These are phyloP conservation scores for Eimeria sp. DNA, from an alignment of 169 alveolate species.

Conservation along the genomic window DNA sequence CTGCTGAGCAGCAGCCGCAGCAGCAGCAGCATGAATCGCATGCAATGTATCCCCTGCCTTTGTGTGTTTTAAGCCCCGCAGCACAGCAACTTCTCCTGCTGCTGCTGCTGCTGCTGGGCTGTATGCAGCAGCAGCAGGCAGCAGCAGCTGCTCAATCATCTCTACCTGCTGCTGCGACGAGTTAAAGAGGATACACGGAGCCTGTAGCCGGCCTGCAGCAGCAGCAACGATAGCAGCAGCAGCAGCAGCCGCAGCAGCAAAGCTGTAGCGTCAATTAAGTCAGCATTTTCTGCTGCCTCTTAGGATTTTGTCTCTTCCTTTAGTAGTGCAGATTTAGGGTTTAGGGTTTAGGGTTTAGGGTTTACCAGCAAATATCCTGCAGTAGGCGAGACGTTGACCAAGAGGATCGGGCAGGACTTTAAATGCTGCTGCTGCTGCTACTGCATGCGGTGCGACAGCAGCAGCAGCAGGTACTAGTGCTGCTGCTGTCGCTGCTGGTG, in stretches of 20 bases:
- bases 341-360: slow-evolving; percentile 20
- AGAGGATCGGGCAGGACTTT: slow-evolving; percentile 51
- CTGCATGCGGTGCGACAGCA: slow-evolving; percentile 18
- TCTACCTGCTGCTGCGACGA: slow-evolving; percentile 29
- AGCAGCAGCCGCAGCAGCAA: slow-evolving; percentile 8
- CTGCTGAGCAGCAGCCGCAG: slow-evolving; percentile 1
- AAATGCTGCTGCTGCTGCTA: slow-evolving; percentile 53
- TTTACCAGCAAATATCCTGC: slow-evolving; percentile 11
- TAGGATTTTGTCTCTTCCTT: background rate
- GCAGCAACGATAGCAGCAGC: slow-evolving; percentile 14
- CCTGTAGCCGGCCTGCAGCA: slow-evolving; percentile 3
- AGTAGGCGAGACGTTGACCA: slow-evolving; percentile 73
- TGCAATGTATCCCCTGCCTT: slow-evolving; percentile 57
- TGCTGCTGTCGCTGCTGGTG: slow-evolving; percentile 11
- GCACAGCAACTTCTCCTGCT: slow-evolving; percentile 54
- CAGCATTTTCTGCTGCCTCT: background rate
- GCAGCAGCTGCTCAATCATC: slow-evolving; percentile 14
- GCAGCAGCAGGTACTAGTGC: slow-evolving; percentile 8
- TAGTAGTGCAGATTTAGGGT: background rate
- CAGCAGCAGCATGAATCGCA: slow-evolving; percentile 7
- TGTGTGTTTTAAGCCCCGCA: slow-evolving; percentile 26
- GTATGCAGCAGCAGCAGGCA: slow-evolving; percentile 37
- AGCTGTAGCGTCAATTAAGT: background rate
- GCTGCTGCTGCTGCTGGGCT: slow-evolving; percentile 34
- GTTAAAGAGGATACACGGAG: slow-evolving; percentile 9